Base-by-base conservation (phyloP, 1,139 yeast genomes). In the Saccharomyces hybrid region DNA sequence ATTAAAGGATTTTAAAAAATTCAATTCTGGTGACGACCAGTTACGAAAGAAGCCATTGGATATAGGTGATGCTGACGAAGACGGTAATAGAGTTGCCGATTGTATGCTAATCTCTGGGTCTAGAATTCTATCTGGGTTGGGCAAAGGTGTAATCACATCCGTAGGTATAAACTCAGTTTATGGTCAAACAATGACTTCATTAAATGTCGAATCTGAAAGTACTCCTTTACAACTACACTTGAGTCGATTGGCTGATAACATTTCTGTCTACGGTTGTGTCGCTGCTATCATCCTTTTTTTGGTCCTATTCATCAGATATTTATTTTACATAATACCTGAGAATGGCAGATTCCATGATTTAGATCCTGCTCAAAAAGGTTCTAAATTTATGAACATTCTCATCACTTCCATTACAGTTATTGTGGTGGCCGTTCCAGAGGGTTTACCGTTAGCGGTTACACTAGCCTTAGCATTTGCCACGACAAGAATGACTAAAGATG, bases 361-460 rank as follows among this genome's bases (percentile, higher is more conserved):
- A 11, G 71, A 81, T 0, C 73, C 89, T 3, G 80, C 97, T 6
- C 82, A 84, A 65, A 91, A 90, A 74, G 97, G 97, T 62, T 83
- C 88, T 58, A 79, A 79, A 61, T 90, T 91, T 65, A 77, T 93
- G 74, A 86, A 88, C 65, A 88, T 93, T 57, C 77, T 95, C 60
- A 95, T 93, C 65, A 88, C 95, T 38, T 86, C 98, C 1, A 86
- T 93, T 58, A 90, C 99, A 0, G 82, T 93, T 63, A 83, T 93
- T 46, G 99, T 93, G 19, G 99, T 93, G 52, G 99, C 99, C 0
- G 96, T 93, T 16, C 99, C 99, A 2, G 99, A 95, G 74, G 99
- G 99, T 55, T 79, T 93, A 58, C 99, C 99, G 0, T 76, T 93
- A 55, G 99, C 99, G 0, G 99, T 93, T 25, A 93, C 99, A 0